Evolutionary conservation across 2,329 filamentous ascomycete genomes (phyloP), one percentile per base, ranked within the genome.

Genomic region (Claviceps sp.): DNA sequence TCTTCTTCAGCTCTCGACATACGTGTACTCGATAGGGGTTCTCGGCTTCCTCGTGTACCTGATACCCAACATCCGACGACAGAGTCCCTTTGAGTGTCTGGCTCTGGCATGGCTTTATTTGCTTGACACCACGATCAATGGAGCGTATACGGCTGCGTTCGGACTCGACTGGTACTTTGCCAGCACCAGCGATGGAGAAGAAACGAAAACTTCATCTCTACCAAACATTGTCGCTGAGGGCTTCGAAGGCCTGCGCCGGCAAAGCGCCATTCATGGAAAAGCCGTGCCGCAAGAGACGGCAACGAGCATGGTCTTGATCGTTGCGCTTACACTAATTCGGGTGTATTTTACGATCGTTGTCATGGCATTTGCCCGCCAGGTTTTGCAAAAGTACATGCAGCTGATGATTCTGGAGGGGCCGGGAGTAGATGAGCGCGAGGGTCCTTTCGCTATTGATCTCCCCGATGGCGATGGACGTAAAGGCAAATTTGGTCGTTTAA

Each of bases 281-380:
- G 64, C 62, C 36, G 60, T 70, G 53, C 68, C 70, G 2, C 86
- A 64, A 71, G 83, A 71, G 74, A 84, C 68, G 75, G 81, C 60
- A 69, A 83, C 87, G 55, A 91, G 86, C 68, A 85, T 96, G 65
- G 72, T 83, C 11, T 75, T 95, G 50, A 86, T 95, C 54, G 76
- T 78, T 36, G 68, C 77, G 2, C 77, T 95, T 56, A 94, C 85
- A 69, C 72, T 84, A 13, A 73, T 95, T 42, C 78, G 90, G 34
- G 66, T 89, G 34, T 96, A 96, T 71, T 90, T 95, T 60, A 80
- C 86, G 58, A 72, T 95, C 39, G 77, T 96, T 50, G 81, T 95
- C 65, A 82, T 95, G 68, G 82, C 87, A 6, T 93, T 86, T 65
- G 88, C 90, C 3, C 80, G 88, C 56, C 79, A 83, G 62, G 83